Percentiles rank a stretch among this genome's conserved stretches.
Conservation (phyloP, 2,329 filamentous ascomycete genomes). For the Fusarium sp. region DNA sequence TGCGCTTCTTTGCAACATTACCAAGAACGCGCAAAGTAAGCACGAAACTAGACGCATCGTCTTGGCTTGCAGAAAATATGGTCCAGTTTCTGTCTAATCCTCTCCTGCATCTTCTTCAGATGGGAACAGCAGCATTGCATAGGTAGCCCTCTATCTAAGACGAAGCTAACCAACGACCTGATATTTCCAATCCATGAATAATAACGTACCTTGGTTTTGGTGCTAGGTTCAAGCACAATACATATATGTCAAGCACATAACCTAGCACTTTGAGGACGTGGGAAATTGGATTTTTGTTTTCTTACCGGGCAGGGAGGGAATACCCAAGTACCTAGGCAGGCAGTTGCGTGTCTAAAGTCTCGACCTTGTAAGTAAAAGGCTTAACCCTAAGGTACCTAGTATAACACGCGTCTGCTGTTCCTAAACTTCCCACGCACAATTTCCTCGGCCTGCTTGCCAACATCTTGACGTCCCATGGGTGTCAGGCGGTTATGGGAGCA, state of each 20-base stretch:
- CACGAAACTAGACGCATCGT: not conserved
- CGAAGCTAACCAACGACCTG: constrained; percentile 6
- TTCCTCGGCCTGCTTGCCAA: not conserved
- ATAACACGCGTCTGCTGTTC: no score
- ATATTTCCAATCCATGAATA: not conserved
- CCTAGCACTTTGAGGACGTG: no score
- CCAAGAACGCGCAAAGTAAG: constrained; percentile 3
- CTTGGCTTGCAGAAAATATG: not conserved
- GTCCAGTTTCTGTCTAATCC: not conserved
- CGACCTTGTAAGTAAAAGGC: no score
- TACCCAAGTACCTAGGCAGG: no score
- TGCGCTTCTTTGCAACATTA: constrained; percentile 7
- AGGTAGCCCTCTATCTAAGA: constrained; percentile 27
- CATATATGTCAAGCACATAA: not conserved
- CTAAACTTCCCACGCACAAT: no score
- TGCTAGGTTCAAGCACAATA: not conserved
- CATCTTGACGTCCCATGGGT: not conserved
- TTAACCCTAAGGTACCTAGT: no score
- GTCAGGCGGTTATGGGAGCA: not conserved
- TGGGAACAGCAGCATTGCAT: constrained; percentile 15
- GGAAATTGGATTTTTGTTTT: no score
- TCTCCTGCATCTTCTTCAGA: constrained; percentile 1
- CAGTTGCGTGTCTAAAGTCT: no score
- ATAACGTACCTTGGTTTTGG: not conserved
- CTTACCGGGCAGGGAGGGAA: no score